Base-by-base conservation (phyloP, 352 stramenopile genomes). In the Pythium phragmitis region DNA sequence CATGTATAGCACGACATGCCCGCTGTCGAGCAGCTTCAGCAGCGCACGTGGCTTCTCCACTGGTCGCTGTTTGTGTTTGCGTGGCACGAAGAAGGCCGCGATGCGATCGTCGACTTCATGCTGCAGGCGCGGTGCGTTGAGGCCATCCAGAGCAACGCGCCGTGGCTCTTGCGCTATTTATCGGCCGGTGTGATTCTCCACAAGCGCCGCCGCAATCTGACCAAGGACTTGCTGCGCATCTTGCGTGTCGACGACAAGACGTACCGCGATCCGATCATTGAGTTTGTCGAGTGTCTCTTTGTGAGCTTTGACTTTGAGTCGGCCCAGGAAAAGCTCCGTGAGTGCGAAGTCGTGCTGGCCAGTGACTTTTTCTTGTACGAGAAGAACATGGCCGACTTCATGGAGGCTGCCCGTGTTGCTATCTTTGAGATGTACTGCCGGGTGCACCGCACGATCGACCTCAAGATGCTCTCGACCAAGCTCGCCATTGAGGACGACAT, bases 341-440 rank as follows among this genome's bases (percentile, higher is more conserved):
- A 97, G 73, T 99, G 95, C 72, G 92, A 98, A 72, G 82, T 96
- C 48, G 96, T 99, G 59, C 80, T 99, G 47, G 79, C 80, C 13
- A 92, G 90, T 46, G 97, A 99, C 70, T 99, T 99, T 70, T 99
- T 99, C 78, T 80, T 99, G 36, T 90, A 91, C 73, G 85, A 94
- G 75, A 92, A 93, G 72, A 98, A 98, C 71, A 97, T 98, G 73
- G 94, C 83, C n/a, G 92, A 97, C 65, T 99, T 99, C 65, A 99
- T 99, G 96, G 96, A 99, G 75, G 89, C 97, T 39, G 96, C 97
- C 16, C 85, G 97, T 23, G 85, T 99, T 16, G 97, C 98, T 78
- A 98, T 99, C 61, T 99, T 99, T 74, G 97, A 99, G 78, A 98
- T 98, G 68, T 99, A 99, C 82, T 99, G 97, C 80, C 88, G 97